Conservation (phyloP, 2,329 filamentous ascomycete genomes). For the Diplodia sapinea region DNA sequence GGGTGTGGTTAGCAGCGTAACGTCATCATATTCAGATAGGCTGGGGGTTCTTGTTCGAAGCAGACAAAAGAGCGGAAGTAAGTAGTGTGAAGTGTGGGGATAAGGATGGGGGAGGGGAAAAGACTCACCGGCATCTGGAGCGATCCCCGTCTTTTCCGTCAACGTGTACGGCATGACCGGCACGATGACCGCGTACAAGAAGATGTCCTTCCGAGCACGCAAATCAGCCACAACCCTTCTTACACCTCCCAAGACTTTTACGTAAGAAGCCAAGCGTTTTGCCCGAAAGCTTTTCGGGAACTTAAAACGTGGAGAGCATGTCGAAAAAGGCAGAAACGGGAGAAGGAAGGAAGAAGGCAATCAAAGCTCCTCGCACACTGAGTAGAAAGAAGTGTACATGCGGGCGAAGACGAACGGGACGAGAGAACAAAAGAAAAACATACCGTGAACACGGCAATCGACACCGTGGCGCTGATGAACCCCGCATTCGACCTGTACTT, state of each 20-base stretch:
- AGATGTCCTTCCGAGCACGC: slow-evolving; percentile 58
- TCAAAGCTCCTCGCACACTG: not conserved
- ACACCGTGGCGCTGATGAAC: slow-evolving; percentile 45
- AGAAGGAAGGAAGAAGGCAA: not conserved
- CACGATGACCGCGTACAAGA: slow-evolving; percentile 69
- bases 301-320: not conserved
- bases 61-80: not conserved
- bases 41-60: too few species aligned
- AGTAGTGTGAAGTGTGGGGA: not conserved
- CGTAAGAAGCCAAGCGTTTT: slow-evolving; percentile 28
- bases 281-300: slow-evolving; percentile 14
- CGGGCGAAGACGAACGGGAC: not conserved
- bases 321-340: too few species aligned
- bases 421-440: slow-evolving; percentile 21
- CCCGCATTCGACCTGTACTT: slow-evolving; percentile 43
- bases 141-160: slow-evolving; percentile 59
- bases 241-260: not conserved
- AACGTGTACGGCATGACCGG: slow-evolving; percentile 75
- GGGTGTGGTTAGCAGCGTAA: too few species aligned
- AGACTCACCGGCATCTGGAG: slow-evolving; percentile 43
- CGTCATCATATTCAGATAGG: too few species aligned
- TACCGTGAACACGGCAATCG: slow-evolving; percentile 48
- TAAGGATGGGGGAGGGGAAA: too few species aligned
- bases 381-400: not conserved
- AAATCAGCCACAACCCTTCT: not conserved